phyloP scores from a whole-genome alignment of 106 monocot species.

The Dioscorea alata region DNA sequence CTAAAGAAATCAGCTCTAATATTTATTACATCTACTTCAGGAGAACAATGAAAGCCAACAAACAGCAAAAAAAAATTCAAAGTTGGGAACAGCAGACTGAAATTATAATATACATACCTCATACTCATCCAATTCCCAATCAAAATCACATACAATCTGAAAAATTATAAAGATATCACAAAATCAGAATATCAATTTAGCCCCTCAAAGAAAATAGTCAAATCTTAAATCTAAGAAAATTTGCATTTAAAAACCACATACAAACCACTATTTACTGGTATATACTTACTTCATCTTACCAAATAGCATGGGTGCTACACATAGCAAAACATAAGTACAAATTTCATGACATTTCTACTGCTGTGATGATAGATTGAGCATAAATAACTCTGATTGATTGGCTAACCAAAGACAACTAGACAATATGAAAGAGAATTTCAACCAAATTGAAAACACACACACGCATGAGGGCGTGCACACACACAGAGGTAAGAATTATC shows the following conservation, averaged over 20 bases:
- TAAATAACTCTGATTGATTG: neutral
- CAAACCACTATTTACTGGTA: neutral
- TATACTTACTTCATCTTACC: neutral
- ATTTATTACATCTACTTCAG: too few species aligned
- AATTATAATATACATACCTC: slow-evolving; percentile 26
- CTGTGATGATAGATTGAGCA: neutral
- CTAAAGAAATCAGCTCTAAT: too few species aligned
- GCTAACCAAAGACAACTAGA: neutral
- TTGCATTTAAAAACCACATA: neutral
- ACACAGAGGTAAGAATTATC: neutral
- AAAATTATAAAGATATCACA: slow-evolving; percentile 8
- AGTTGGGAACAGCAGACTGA: too few species aligned
- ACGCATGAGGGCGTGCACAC: too few species aligned
- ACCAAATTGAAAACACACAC: neutral
- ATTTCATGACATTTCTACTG: neutral
- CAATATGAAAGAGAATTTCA: neutral
- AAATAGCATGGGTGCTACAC: neutral
- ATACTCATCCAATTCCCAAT: slow-evolving; percentile 61
- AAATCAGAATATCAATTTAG: neutral
- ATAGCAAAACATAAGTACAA: neutral
- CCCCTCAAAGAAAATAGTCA: neutral
- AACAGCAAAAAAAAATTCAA: too few species aligned
- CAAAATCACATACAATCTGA: slow-evolving; percentile 70
- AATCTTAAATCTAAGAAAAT: neutral
- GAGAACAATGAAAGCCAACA: too few species aligned